A percentile compares a stretch with the other conserved stretches of the same genome.
Conservation (phyloP, 768 basidiomycete genomes). For the Lentinula raphanica region DNA sequence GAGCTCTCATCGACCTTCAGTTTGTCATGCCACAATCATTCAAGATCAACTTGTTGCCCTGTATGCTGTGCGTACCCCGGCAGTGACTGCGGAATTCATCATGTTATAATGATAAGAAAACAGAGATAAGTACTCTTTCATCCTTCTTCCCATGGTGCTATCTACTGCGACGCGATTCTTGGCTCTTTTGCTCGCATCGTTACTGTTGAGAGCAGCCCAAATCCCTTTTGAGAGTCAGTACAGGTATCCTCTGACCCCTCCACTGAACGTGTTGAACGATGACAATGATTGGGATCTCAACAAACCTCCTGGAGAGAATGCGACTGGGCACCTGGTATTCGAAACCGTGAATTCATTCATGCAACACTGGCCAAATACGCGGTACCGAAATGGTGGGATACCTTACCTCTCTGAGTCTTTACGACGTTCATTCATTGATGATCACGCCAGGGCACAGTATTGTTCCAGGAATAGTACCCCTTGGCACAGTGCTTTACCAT, state of each 20-base stretch:
- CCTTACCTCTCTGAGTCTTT: background rate
- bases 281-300: slow-evolving; percentile 19
- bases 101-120: background rate
- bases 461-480: slow-evolving; percentile 13
- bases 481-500: slow-evolving; percentile 18
- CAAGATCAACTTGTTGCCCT: background rate
- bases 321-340: slow-evolving; percentile 26
- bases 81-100: background rate
- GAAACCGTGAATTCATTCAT: slow-evolving; percentile 25
- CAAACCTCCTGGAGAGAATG: slow-evolving; percentile 17
- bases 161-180: background rate
- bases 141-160: background rate
- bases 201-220: background rate
- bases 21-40: no score
- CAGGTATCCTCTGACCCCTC: no score
- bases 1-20: no score
- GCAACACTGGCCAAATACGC: slow-evolving; percentile 30
- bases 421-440: background rate
- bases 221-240: no score
- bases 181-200: background rate
- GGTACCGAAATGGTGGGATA: slow-evolving; percentile 23
- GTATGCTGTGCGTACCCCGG: background rate
- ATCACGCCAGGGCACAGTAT: slow-evolving; percentile 15
- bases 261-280: background rate
- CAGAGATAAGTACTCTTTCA: background rate